These are phyloP conservation scores for Apiospora marii DNA, from an alignment of 2,329 filamentous ascomycete species.

Conservation along the genomic window DNA sequence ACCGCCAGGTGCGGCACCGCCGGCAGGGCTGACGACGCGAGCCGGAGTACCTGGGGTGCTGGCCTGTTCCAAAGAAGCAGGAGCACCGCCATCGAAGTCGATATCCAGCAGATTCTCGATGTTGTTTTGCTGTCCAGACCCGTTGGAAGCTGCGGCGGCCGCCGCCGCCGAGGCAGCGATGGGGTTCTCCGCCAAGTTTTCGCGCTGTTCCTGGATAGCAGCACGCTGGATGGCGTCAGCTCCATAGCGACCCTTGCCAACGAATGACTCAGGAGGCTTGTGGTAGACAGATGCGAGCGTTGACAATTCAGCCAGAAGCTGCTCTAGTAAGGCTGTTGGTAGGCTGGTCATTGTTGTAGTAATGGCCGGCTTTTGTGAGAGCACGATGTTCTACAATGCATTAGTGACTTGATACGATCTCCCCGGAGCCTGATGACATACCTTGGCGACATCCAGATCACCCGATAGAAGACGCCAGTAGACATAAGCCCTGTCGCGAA, in stretches of 20 bases:
- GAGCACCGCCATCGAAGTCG: slow-evolving; percentile 91
- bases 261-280: slow-evolving; percentile 97
- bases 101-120: slow-evolving; percentile 96
- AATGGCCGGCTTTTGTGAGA: slow-evolving; percentile 94
- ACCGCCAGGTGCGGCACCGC: slow-evolving; percentile 47
- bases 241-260: slow-evolving; percentile 92
- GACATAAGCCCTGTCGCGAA: slow-evolving; percentile 94
- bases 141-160: slow-evolving; percentile 65
- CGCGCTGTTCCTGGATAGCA: slow-evolving; percentile 93
- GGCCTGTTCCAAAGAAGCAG: slow-evolving; percentile 78
- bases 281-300: slow-evolving; percentile 98
- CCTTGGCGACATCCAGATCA: slow-evolving; percentile 89
- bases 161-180: slow-evolving; percentile 85
- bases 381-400: slow-evolving; percentile 75
- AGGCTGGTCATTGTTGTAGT: slow-evolving; percentile 92
- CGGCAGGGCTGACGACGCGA: slow-evolving; percentile 69
- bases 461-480: slow-evolving; percentile 97
- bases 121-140: slow-evolving; percentile 71
- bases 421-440: slow-evolving; percentile 43
- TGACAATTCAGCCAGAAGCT: slow-evolving; percentile 89
- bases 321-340: slow-evolving; percentile 82
- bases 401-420: slow-evolving; percentile 21
- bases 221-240: slow-evolving; percentile 94
- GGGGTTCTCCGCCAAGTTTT: slow-evolving; percentile 92
- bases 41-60: slow-evolving; percentile 69